phyloP scores from a whole-genome alignment of 208 protist species.

The Crithidia acanthocephali region DNA sequence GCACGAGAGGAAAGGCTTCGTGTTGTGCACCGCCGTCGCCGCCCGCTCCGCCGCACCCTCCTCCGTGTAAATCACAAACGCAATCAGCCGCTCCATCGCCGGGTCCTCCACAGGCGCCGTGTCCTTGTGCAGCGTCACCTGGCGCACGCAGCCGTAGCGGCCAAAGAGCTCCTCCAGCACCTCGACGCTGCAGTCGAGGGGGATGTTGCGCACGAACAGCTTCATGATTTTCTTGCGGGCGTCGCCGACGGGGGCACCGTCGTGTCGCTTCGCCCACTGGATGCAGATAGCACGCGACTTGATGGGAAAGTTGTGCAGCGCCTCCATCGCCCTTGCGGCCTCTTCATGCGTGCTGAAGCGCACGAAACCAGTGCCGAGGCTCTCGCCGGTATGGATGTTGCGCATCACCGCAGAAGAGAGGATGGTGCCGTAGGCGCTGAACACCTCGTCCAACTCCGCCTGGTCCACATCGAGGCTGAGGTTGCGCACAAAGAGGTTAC shows the following conservation, averaged over 20 bases:
- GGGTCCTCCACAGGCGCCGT: conserved; percentile 44
- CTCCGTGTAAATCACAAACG: conserved; percentile 69
- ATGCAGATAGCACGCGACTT: conserved; percentile 72
- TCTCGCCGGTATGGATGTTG: conserved; percentile 86
- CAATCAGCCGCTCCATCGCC: conserved; percentile 34
- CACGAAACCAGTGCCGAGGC: conserved; percentile 85
- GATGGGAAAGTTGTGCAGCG: conserved; percentile 51
- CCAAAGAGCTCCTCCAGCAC: conserved; percentile 52
- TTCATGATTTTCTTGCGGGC: conserved; percentile 71
- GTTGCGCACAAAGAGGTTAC: conserved; percentile 69
- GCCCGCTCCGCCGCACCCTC: conserved; percentile 67
- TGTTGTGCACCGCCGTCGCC: conserved; percentile 57
- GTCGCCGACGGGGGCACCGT: conserved; percentile 71
- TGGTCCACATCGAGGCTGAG: conserved; percentile 40
- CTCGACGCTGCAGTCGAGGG: conserved; percentile 46
- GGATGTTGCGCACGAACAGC: conserved; percentile 88
- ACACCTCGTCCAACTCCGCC: conserved; percentile 42
- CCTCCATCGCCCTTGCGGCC: conserved; percentile 56
- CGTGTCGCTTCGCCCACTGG: conserved; percentile 84
- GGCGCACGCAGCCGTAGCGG: conserved; percentile 55
- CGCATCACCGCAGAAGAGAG: conserved; percentile 71
- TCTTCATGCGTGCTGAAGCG: conserved; percentile 71
- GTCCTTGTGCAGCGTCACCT: conserved; percentile 72
- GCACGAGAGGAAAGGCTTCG: conserved; percentile 53
- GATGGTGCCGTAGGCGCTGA: conserved; percentile 63